A percentile compares a stretch with the other conserved stretches of the same genome.
These are phyloP conservation scores for Yamagishiella unicocca DNA, from an alignment of 139 green algal species.

Conservation along the genomic window DNA sequence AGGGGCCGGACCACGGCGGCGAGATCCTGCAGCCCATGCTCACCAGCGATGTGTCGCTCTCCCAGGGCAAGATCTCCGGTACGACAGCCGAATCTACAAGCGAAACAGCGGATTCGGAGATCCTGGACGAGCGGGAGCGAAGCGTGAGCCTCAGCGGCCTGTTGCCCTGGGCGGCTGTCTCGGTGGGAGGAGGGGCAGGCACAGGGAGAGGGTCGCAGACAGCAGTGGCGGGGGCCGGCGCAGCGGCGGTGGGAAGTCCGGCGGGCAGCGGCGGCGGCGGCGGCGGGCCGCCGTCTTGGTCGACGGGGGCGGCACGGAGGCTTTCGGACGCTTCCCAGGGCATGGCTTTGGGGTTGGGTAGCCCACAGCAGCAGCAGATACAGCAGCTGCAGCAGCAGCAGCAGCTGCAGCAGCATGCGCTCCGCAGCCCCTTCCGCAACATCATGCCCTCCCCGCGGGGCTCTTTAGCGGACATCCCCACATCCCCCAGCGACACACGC, in stretches of 20 bases:
- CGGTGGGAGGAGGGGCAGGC: not conserved
- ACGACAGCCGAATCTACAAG: not conserved
- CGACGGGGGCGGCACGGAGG: not conserved
- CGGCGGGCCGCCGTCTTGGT: not conserved
- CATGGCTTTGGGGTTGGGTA: not conserved
- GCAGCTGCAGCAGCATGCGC: not conserved
- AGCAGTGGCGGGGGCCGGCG: not conserved
- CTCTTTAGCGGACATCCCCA: slow-evolving; percentile 13
- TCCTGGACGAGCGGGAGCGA: not conserved
- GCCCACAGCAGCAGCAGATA: not conserved
- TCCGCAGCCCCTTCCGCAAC: not conserved
- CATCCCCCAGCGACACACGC: slow-evolving; percentile 40
- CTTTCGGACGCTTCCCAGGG: slow-evolving; percentile 11
- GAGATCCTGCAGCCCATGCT: slow-evolving; percentile 15
- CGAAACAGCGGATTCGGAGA: slow-evolving; percentile 35
- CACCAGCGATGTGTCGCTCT: slow-evolving; percentile 15
- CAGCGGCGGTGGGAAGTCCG: not conserved
- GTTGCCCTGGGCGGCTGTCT: not conserved
- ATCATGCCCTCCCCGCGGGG: too few relatives aligned
- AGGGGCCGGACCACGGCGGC: not conserved
- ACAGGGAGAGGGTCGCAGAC: not conserved
- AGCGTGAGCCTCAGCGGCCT: not conserved
- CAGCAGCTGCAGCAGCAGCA: not conserved
- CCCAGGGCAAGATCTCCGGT: not conserved
- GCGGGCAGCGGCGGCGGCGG: not conserved